Evolutionary conservation across 768 basidiomycete genomes (phyloP).

Genomic region (Daedaleopsis nitida): DNA sequence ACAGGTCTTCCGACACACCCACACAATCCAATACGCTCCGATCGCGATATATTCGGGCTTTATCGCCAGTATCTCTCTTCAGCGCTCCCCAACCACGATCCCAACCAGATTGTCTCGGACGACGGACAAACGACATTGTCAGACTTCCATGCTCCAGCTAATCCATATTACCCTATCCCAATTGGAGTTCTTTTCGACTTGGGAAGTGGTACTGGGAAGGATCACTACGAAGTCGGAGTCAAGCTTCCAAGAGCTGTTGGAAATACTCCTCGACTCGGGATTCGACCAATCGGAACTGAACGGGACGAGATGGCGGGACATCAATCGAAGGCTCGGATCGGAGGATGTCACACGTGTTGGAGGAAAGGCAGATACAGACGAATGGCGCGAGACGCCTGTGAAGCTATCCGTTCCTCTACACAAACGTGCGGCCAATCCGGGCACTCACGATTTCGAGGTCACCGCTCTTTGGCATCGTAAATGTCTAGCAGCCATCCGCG

Average conservation of each 20-base stretch:
- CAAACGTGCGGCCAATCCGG: neutral
- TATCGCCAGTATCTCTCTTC: too few relatives aligned
- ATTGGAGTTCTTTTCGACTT: neutral
- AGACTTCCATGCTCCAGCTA: too few relatives aligned
- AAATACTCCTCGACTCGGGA: neutral
- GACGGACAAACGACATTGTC: too few relatives aligned
- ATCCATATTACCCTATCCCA: neutral
- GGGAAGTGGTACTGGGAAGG: neutral
- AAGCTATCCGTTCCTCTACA: neutral
- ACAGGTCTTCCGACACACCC: too few relatives aligned
- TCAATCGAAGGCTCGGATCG: neutral
- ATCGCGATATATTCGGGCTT: too few relatives aligned
- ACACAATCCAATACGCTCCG: too few relatives aligned
- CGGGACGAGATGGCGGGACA: neutral
- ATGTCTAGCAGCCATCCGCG: neutral
- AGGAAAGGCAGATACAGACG: neutral
- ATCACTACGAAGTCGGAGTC: neutral
- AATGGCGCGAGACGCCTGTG: neutral
- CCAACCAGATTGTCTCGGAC: too few relatives aligned
- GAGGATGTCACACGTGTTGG: neutral
- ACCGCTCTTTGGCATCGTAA: neutral
- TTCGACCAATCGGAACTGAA: neutral
- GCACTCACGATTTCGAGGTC: neutral
- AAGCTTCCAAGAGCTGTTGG: neutral
- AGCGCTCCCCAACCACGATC: too few relatives aligned